Percentiles rank a stretch among this genome's conserved stretches.
phyloP scores from a whole-genome alignment of 352 stramenopile genomes.

The Phytophthora cactorum region DNA sequence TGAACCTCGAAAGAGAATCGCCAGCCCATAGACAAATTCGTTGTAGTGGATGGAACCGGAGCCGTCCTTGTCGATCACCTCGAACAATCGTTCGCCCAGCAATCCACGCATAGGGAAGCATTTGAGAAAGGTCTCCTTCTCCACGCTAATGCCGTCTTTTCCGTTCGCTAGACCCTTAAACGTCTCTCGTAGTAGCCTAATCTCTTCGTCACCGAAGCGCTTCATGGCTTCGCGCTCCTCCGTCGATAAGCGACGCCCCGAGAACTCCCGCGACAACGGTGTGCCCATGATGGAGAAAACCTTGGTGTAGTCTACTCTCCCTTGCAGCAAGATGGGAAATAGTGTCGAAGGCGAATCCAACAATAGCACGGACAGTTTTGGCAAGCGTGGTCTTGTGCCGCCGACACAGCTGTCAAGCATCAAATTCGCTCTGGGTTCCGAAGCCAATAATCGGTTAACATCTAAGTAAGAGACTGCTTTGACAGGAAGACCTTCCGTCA shows the following conservation, averaged over 20 bases:
- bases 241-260: constrained; percentile 46
- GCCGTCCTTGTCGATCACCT: constrained; percentile 92
- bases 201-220: constrained; percentile 80
- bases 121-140: constrained; percentile 95
- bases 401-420: constrained; percentile 16
- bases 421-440: neutral
- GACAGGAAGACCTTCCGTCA: too few species aligned
- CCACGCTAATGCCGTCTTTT: constrained; percentile 73
- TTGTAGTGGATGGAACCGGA: constrained; percentile 91
- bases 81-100: constrained; percentile 92
- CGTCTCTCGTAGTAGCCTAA: constrained; percentile 77
- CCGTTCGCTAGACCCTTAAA: constrained; percentile 77
- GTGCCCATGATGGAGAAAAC: constrained; percentile 54
- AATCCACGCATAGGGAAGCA: constrained; percentile 92
- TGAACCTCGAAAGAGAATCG: constrained; percentile 85
- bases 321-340: constrained; percentile 17
- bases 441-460: neutral
- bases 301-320: neutral
- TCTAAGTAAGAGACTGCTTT: neutral
- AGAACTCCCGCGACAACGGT: constrained; percentile 60
- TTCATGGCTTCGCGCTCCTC: constrained; percentile 78
- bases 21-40: constrained; percentile 92
- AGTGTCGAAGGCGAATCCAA: constrained; percentile 18
- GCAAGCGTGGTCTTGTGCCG: constrained; percentile 6
- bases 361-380: constrained; percentile 39